Evolutionary conservation across 2,329 filamentous ascomycete species (phyloP).

Genomic region (Trichophyton benhamiae): DNA sequence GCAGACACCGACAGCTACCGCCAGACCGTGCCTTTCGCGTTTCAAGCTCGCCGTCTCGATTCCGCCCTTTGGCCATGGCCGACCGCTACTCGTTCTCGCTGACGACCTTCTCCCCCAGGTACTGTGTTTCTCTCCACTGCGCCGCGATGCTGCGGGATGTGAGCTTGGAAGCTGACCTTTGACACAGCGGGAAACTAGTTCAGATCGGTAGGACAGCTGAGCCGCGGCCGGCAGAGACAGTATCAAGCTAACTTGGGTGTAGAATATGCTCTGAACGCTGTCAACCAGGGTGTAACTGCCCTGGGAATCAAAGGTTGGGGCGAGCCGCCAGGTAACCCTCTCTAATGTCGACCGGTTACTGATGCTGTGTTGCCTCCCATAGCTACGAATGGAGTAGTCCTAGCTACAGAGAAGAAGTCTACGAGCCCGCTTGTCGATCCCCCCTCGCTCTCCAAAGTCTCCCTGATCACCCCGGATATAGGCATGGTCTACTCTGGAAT

Average conservation of each 20-base stretch:
- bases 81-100: conserved; percentile 99
- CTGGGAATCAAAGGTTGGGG: conserved; percentile 86
- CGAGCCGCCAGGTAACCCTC: neutral
- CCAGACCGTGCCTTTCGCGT: neutral
- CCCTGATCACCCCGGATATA: conserved; percentile 95
- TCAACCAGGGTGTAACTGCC: conserved; percentile 97
- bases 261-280: conserved; percentile 99
- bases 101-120: conserved; percentile 99
- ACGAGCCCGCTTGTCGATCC: conserved; percentile 94
- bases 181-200: conserved; percentile 82
- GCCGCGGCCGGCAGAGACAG: neutral
- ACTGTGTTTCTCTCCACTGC: conserved; percentile 34
- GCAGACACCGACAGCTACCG: neutral
- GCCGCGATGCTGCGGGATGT: neutral
- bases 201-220: conserved; percentile 65
- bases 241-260: conserved; percentile 10
- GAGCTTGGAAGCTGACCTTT: conserved; percentile 33
- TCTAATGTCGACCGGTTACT: neutral
- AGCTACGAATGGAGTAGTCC: conserved; percentile 98
- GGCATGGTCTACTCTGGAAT: conserved; percentile 99
- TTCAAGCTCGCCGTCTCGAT: neutral
- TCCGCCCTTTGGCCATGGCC: conserved; percentile 52
- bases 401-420: conserved; percentile 98
- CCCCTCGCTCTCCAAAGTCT: conserved; percentile 90
- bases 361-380: neutral